Evolutionary conservation across 73 alveolate species (phyloP).

Genomic region (Paramecium sonneborni): DNA sequence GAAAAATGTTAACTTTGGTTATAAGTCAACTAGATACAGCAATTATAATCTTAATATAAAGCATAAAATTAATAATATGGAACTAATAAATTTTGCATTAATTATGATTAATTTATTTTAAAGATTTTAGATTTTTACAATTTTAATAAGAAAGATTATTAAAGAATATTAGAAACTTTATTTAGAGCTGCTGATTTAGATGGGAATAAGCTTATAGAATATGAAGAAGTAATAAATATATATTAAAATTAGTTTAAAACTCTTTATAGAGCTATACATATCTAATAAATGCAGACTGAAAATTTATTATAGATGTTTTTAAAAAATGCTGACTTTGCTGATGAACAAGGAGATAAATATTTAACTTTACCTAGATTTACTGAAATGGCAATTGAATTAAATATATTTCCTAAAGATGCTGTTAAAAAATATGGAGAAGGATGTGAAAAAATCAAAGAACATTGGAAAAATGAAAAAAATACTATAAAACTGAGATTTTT

Average conservation of each 20-base stretch:
- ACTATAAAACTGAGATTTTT: constrained; percentile 19
- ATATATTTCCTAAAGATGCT: neutral
- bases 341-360: constrained; percentile 33
- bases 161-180: neutral
- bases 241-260: neutral
- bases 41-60: neutral
- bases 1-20: constrained; percentile 16
- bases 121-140: neutral
- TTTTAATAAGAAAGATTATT: neutral
- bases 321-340: constrained; percentile 15
- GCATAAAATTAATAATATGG: neutral
- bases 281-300: neutral
- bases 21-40: neutral
- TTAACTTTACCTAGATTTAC: constrained; percentile 7
- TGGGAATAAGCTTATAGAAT: constrained; percentile 44
- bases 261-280: constrained; percentile 14
- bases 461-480: constrained; percentile 5
- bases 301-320: neutral
- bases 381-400: constrained; percentile 8
- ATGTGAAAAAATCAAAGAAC: neutral
- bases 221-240: neutral
- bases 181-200: constrained; percentile 55
- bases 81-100: neutral
- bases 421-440: constrained; percentile 33
- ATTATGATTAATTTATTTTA: neutral